Conservation (phyloP, 2,329 filamentous ascomycete genomes). For the Mycosphaerella arachidis region DNA sequence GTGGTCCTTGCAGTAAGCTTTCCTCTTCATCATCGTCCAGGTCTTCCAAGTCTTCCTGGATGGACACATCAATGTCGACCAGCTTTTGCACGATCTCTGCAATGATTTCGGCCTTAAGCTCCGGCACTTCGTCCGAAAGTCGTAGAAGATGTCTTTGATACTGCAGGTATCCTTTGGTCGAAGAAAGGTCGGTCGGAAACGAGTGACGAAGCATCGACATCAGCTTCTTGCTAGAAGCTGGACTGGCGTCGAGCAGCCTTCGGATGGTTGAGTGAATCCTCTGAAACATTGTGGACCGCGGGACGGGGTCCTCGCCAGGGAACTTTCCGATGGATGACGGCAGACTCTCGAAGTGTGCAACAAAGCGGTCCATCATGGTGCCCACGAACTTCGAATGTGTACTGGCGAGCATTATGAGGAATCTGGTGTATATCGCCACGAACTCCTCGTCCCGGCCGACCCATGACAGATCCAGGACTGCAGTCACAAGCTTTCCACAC, state of each 20-base stretch:
- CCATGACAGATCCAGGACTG: conserved; percentile 57
- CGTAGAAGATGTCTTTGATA: conserved; percentile 82
- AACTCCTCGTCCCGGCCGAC: conserved; percentile 58
- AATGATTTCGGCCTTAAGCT: conserved; percentile 73
- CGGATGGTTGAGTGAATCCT: conserved; percentile 72
- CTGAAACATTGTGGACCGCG: conserved; percentile 60
- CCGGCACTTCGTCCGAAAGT: conserved; percentile 71
- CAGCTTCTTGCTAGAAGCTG: conserved; percentile 68
- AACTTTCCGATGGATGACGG: conserved; percentile 52
- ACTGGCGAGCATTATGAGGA: conserved; percentile 64
- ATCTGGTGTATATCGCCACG: conserved; percentile 52
- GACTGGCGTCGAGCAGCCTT: conserved; percentile 74
- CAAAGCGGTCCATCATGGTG: conserved; percentile 72
- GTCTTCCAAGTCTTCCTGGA: conserved; percentile 89
- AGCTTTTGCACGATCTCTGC: conserved; percentile 79
- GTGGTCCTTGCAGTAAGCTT: conserved; percentile 57
- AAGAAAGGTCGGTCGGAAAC: conserved; percentile 52
- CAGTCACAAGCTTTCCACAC: conserved; percentile 55
- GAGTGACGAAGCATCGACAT: conserved; percentile 44
- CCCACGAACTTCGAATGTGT: conserved; percentile 75
- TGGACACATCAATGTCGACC: conserved; percentile 91
- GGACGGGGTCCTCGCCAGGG: conserved; percentile 54
- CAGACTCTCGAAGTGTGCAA: conserved; percentile 66
- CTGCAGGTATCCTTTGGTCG: conserved; percentile 73
- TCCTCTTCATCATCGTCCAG: conserved; percentile 83